Conservation (phyloP, 2,329 filamentous ascomycete species). For the Calonectria montana region DNA sequence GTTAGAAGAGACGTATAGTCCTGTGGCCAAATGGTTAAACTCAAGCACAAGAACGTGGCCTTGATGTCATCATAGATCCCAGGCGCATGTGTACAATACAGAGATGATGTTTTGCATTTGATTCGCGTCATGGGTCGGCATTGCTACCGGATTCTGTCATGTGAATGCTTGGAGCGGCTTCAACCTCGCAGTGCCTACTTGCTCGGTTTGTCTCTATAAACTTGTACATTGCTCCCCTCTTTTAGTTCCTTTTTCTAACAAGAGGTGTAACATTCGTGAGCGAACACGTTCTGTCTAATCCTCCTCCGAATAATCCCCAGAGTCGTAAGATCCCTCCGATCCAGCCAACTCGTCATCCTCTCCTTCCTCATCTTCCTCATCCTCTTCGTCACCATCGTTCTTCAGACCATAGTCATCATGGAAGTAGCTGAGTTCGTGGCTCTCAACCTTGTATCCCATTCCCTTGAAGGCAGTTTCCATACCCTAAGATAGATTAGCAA, state of each 20-base stretch:
- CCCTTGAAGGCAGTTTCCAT: slow-evolving; percentile 79
- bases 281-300: slow-evolving; percentile 34
- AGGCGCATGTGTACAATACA: slow-evolving; percentile 37
- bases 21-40: not conserved
- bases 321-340: slow-evolving; percentile 46
- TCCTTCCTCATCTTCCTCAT: slow-evolving; percentile 60
- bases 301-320: slow-evolving; percentile 41
- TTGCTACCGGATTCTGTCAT: slow-evolving; percentile 32
- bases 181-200: not conserved
- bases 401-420: slow-evolving; percentile 91
- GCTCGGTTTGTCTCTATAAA: slow-evolving; percentile 15
- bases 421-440: slow-evolving; percentile 81
- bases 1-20: not conserved
- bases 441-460: slow-evolving; percentile 82
- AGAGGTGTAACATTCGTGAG: not conserved
- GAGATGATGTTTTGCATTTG: slow-evolving; percentile 23
- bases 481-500: slow-evolving; percentile 61
- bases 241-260: slow-evolving; percentile 8
- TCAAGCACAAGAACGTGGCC: slow-evolving; percentile 19
- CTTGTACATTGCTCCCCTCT: slow-evolving; percentile 2
- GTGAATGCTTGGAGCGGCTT: slow-evolving; percentile 2
- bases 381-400: slow-evolving; percentile 69
- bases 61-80: slow-evolving; percentile 27
- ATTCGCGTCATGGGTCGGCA: slow-evolving; percentile 29
- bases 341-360: slow-evolving; percentile 48